Conservation (phyloP, 2,329 filamentous ascomycete species). For the Aaosphaeria pasadenensis region DNA sequence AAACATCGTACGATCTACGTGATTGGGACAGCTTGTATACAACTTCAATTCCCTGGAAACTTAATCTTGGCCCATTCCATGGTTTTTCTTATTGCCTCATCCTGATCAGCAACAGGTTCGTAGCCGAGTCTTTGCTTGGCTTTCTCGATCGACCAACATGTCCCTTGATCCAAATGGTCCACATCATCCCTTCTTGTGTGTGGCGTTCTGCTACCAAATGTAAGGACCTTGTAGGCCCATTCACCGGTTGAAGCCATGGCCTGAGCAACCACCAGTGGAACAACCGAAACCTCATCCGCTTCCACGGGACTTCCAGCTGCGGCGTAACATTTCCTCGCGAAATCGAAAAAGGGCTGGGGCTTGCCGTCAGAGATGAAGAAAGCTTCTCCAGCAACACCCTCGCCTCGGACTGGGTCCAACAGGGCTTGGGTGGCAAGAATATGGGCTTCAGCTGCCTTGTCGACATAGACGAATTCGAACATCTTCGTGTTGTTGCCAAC, state of each 20-base stretch:
- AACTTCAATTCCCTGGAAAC: conserved; percentile 1
- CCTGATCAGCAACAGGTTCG: conserved; percentile 59
- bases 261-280: conserved; percentile 36
- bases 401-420: conserved; percentile 29
- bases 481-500: conserved; percentile 47
- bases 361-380: conserved; percentile 46
- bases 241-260: conserved; percentile 37
- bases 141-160: conserved; percentile 72
- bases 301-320: conserved; percentile 30
- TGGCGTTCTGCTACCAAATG: conserved; percentile 27
- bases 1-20: too few relatives aligned
- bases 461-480: conserved; percentile 47
- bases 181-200: conserved; percentile 44
- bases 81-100: conserved; percentile 51
- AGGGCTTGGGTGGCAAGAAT: conserved; percentile 46
- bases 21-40: conserved; percentile 29
- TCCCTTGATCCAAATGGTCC: conserved; percentile 63
- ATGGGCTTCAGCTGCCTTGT: conserved; percentile 47
- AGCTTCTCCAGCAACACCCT: conserved; percentile 41
- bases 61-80: conserved; percentile 14
- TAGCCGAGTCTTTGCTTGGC: conserved; percentile 65
- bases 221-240: conserved; percentile 33
- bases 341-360: conserved; percentile 43
- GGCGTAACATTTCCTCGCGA: conserved; percentile 38
- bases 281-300: conserved; percentile 31